A percentile compares a stretch with the other conserved stretches of the same genome.
Conservation (phyloP, 225 moss, liverwort and hornwort genomes). For the Sphagnum tenellum region DNA sequence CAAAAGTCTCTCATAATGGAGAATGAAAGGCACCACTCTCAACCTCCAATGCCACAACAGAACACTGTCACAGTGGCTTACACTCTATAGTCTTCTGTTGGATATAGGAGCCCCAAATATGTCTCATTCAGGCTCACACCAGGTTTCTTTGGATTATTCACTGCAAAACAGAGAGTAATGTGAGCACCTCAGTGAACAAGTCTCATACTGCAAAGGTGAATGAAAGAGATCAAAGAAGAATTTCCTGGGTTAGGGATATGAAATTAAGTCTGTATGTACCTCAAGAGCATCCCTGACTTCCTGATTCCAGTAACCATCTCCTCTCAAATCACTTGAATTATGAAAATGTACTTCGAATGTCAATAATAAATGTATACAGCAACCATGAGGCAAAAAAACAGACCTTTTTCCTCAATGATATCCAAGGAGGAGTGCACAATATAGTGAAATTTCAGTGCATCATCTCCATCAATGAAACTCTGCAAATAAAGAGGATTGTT, state of each 20-base stretch:
- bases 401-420: conserved; percentile 92
- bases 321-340: too few relatives aligned
- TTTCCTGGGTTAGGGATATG: too few relatives aligned
- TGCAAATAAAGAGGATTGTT: conserved; percentile 86
- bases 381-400: not conserved
- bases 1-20: too few relatives aligned
- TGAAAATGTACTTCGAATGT: too few relatives aligned
- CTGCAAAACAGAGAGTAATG: conserved; percentile 21
- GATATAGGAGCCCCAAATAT: conserved; percentile 83
- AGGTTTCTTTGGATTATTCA: conserved; percentile 72
- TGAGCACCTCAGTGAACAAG: not conserved
- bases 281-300: too few relatives aligned
- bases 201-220: not conserved
- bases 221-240: too few relatives aligned
- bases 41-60: too few relatives aligned
- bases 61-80: conserved; percentile 15
- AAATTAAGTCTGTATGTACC: too few relatives aligned
- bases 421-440: conserved; percentile 95
- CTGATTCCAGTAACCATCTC: too few relatives aligned
- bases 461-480: conserved; percentile 87
- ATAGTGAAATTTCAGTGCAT: conserved; percentile 86
- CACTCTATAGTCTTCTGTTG: conserved; percentile 96
- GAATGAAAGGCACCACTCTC: too few relatives aligned
- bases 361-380: too few relatives aligned
- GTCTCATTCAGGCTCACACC: conserved; percentile 85